Conservation (phyloP, 805 yeast species). For the Ogataea nakhonphanomensis region DNA sequence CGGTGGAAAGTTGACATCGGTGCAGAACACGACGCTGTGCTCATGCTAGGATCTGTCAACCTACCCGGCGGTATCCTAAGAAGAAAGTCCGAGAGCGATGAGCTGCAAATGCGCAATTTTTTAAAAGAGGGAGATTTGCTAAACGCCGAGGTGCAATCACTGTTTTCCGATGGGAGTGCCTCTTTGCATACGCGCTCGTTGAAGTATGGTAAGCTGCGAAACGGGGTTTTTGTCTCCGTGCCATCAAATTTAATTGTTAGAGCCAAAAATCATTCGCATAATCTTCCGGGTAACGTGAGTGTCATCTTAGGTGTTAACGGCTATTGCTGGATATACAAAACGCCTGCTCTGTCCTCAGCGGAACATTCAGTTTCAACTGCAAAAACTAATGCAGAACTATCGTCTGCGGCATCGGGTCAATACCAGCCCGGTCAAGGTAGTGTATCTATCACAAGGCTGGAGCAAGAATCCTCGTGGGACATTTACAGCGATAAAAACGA, state of each 20-base stretch:
- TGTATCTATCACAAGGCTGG: constrained; percentile 76
- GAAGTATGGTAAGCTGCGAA: constrained; percentile 91
- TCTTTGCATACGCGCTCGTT: constrained; percentile 92
- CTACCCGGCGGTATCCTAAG: constrained; percentile 96
- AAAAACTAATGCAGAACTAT: constrained; percentile 39
- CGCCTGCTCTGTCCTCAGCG: constrained; percentile 32
- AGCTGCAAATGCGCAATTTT: constrained; percentile 90
- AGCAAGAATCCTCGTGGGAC: constrained; percentile 87
- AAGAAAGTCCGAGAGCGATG: constrained; percentile 92
- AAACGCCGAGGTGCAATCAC: constrained; percentile 92
- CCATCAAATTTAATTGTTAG: constrained; percentile 82
- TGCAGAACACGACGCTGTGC: constrained; percentile 85
- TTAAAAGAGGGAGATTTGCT: constrained; percentile 93
- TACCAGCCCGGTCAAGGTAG: constrained; percentile 58
- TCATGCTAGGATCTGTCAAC: constrained; percentile 93
- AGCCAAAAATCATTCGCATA: constrained; percentile 82
- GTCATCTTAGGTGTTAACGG: constrained; percentile 93
- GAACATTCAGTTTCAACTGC: constrained; percentile 22
- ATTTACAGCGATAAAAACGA: constrained; percentile 91
- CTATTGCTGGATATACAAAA: constrained; percentile 84
- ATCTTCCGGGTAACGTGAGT: constrained; percentile 91
- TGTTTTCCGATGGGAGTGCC: constrained; percentile 87
- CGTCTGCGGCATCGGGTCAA: constrained; percentile 26
- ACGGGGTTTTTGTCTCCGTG: constrained; percentile 78
- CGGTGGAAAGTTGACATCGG: constrained; percentile 98